Conservation (phyloP, 495 filamentous ascomycete genomes). For the Alectoria sarmentosa region DNA sequence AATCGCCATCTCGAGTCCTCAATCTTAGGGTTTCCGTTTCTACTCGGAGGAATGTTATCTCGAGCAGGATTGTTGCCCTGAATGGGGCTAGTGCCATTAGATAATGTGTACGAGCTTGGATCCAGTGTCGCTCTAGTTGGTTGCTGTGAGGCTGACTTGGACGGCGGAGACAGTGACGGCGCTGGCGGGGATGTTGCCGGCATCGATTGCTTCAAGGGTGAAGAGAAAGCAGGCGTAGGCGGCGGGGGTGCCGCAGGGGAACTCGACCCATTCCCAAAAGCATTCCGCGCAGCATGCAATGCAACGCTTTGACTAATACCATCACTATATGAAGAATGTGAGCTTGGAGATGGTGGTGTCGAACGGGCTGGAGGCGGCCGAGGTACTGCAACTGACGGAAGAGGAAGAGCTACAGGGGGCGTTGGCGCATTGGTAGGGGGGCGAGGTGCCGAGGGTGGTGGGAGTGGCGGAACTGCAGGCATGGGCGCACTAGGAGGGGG, state of each 20-base stretch:
- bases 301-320: conserved; percentile 34
- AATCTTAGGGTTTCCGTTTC: conserved; percentile 49
- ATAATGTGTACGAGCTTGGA: conserved; percentile 69
- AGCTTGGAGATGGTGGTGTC: conserved; percentile 34
- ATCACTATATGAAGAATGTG: conserved; percentile 26
- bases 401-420: conserved; percentile 37
- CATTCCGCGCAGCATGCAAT: conserved; percentile 43
- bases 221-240: conserved; percentile 45
- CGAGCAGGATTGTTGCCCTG: conserved; percentile 15
- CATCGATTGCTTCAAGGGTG: conserved; percentile 43
- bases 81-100: conserved; percentile 42
- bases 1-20: conserved; percentile 86
- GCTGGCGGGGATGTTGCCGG: conserved; percentile 46
- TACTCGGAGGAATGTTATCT: conserved; percentile 24
- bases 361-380: conserved; percentile 38
- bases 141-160: conserved; percentile 33
- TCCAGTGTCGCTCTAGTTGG: conserved; percentile 54
- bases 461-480: conserved; percentile 35
- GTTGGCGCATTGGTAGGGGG: conserved; percentile 36
- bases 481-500: conserved; percentile 32
- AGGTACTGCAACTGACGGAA: conserved; percentile 31
- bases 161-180: conserved; percentile 33
- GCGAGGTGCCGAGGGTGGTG: conserved; percentile 40
- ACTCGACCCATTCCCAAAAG: conserved; percentile 41
- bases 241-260: conserved; percentile 48